phyloP scores from a whole-genome alignment of 768 basidiomycete genomes.

The Lentinula sp. region DNA sequence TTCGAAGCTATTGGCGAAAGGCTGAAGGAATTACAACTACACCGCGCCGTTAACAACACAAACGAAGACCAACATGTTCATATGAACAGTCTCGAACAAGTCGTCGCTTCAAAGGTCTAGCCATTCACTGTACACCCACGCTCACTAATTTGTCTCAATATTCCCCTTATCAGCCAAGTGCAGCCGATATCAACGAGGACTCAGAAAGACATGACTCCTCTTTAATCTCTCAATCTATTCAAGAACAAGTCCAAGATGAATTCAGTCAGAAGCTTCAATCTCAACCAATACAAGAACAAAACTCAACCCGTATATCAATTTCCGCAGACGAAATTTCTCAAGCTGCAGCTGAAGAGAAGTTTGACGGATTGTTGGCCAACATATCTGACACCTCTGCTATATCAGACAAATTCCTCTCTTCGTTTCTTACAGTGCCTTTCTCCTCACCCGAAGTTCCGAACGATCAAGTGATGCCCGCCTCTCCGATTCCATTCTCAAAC shows the following conservation, averaged over 20 bases:
- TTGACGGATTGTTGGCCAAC: neutral
- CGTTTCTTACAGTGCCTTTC: constrained; percentile 4
- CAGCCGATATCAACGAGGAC: neutral
- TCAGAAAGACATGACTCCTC: neutral
- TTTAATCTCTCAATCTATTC: neutral
- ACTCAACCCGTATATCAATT: neutral
- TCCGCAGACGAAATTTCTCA: neutral
- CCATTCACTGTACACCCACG: neutral
- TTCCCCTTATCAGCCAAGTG: neutral
- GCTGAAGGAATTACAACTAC: constrained; percentile 9
- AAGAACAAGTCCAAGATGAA: neutral
- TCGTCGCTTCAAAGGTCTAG: neutral
- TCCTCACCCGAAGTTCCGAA: neutral
- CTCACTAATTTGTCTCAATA: neutral
- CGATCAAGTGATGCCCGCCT: neutral
- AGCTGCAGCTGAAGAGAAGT: neutral
- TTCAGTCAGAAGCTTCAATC: neutral
- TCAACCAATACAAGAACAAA: neutral
- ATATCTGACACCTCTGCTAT: neutral
- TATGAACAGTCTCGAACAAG: neutral
- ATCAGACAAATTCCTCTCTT: neutral
- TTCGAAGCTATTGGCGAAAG: constrained; percentile 12
- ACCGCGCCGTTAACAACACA: constrained; percentile 1
- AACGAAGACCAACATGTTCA: neutral
- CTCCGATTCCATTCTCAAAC: neutral